Conservation (phyloP, 192 early-diverging fungal species). For the Coemansia umbellata region DNA sequence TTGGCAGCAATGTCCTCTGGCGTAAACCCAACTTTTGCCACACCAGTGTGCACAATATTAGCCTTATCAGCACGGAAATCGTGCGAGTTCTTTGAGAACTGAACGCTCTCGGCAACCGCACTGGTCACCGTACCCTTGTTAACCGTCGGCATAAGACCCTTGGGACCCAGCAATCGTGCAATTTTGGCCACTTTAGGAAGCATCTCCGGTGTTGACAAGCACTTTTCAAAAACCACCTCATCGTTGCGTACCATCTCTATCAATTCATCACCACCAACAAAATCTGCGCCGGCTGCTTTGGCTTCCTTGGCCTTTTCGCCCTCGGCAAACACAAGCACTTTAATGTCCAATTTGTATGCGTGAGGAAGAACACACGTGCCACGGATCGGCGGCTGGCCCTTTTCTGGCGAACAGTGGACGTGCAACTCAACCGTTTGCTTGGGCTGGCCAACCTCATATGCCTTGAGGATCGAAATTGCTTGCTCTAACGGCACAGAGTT, state of each 20-base stretch:
- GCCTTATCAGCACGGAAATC: constrained; percentile 76
- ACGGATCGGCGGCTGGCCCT: constrained; percentile 75
- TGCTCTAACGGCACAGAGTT: constrained; percentile 49
- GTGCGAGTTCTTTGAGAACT: constrained; percentile 59
- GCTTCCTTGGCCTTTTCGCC: constrained; percentile 82
- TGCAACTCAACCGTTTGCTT: constrained; percentile 63
- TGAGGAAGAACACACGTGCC: constrained; percentile 73
- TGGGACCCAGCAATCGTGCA: constrained; percentile 86
- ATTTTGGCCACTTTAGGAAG: constrained; percentile 84
- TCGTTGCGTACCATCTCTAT: constrained; percentile 63
- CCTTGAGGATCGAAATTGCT: constrained; percentile 56
- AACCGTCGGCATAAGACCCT: constrained; percentile 92
- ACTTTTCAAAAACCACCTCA: constrained; percentile 75
- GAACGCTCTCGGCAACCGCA: constrained; percentile 65
- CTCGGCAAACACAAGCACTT: constrained; percentile 83
- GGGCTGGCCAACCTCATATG: constrained; percentile 66
- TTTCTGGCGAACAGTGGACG: constrained; percentile 68
- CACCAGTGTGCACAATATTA: constrained; percentile 64
- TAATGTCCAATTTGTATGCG: constrained; percentile 51
- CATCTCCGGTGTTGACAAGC: constrained; percentile 84
- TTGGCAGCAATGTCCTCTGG: constrained; percentile 49
- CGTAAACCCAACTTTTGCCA: constrained; percentile 40
- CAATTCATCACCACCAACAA: constrained; percentile 86
- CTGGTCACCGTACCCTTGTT: constrained; percentile 82
- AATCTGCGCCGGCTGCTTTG: constrained; percentile 68